phyloP scores from a whole-genome alignment of 352 stramenopile genomes.

The Pythium apleroticum region DNA sequence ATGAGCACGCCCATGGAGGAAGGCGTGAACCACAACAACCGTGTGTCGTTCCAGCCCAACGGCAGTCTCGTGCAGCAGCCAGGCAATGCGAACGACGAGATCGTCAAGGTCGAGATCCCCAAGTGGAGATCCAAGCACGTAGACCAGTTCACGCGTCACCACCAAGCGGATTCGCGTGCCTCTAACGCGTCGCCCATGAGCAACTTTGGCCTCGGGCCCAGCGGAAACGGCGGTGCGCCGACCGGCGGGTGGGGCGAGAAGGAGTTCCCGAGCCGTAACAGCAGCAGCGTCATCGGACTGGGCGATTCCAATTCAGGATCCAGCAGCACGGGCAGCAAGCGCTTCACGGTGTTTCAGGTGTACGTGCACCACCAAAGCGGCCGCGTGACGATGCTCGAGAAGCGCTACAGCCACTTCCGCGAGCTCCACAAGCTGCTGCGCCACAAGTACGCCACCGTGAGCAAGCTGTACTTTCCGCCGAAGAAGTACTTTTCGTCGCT shows the following conservation, averaged over 20 bases:
- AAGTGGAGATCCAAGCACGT: conserved; percentile 63
- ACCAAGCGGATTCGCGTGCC: conserved; percentile 4
- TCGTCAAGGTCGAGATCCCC: conserved; percentile 74
- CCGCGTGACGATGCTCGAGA: conserved; percentile 58
- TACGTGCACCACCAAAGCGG: conserved; percentile 77
- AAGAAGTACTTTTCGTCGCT: conserved; percentile 88
- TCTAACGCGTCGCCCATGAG: conserved; percentile 2
- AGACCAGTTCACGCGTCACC: conserved; percentile 23
- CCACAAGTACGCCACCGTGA: conserved; percentile 76
- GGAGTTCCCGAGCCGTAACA: conserved; percentile 52
- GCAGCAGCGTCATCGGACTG: conserved; percentile 39
- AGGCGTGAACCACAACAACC: conserved; percentile 31
- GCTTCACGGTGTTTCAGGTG: conserved; percentile 79
- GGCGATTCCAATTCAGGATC: conserved; percentile 1
- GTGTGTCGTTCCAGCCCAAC: conserved; percentile 33
- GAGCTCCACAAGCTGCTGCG: conserved; percentile 81
- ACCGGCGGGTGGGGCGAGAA: conserved; percentile 24
- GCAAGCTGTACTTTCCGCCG: conserved; percentile 81
- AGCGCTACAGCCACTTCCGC: conserved; percentile 84
- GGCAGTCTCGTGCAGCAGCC: conserved; percentile 24
- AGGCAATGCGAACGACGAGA: conserved; percentile 41
- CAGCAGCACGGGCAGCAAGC: conserved; percentile 35
- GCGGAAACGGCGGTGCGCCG: conserved; percentile 13
- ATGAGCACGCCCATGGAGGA: conserved; percentile 8
- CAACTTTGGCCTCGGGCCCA: conserved; percentile 7